Base-by-base conservation (phyloP, 495 filamentous ascomycete species). In the Cairneyella variabilis region DNA sequence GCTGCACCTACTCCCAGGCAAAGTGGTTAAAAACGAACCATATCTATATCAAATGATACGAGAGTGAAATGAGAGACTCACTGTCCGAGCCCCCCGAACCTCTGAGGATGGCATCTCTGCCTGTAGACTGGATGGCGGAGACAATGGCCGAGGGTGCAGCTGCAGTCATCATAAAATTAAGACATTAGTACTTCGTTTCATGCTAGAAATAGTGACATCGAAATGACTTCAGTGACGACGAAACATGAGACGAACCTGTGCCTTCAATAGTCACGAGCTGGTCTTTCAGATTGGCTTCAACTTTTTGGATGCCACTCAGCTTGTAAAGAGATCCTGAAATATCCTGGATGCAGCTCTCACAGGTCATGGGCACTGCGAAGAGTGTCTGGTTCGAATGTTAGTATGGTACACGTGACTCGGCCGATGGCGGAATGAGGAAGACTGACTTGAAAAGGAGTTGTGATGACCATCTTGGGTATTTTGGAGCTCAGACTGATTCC, bases 331-430 rank as follows among this genome's bases (percentile, higher is more conserved):
- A 83, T 48, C 69, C 74, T 27, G 90, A 90, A 55, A 98, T 78
- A 58, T 90, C 85, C 58, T 89, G 85, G 60, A 93, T 82, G 70
- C 93, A 98, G 61, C 74, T 68, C 37, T 95, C 85, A 69, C 93
- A 97, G 68, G 81, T 86, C 78, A 98, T 86, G 21, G 89, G 91
- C 67, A 97, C 93, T 54, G 92, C 89, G 64, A 98, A 97, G 54
- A 91, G 85, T 36, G 91, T 95, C 88, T 97, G 60, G 17, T 38
- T n/a, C n/a, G 9, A 41, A 21, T 17, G n/a, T 38, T 1, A 27
- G 1, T 39, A 16, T 12, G 30, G 20, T 39, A 40, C 47, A 59
- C 53, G 53, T 61, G 59, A 58, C 41, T 22, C 21, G 2, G 23
- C 36, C 25, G 44, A 41, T 28, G 16, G 27, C 40, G 42, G 34